phyloP scores from a whole-genome alignment of 2,329 filamentous ascomycete genomes.

The Drechslerella stenobrocha region DNA sequence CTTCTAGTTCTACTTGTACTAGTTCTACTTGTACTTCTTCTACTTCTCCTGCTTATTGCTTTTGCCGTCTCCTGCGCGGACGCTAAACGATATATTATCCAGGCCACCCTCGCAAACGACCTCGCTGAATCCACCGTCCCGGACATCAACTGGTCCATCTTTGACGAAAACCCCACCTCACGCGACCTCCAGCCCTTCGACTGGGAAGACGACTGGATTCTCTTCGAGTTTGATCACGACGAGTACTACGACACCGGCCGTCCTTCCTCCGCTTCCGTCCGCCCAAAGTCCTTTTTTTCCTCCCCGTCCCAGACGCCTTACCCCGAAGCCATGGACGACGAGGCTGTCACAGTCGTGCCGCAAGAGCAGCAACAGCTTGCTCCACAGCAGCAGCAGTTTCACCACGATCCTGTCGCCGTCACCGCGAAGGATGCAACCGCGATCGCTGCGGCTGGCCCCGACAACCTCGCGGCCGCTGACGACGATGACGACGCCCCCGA shows the following conservation, averaged over 20 bases:
- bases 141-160: conserved; percentile 48
- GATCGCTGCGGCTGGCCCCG: conserved; percentile 14
- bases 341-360: conserved; percentile 10
- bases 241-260: conserved; percentile 35
- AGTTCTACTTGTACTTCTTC: no score
- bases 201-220: conserved; percentile 45
- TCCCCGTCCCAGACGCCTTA: conserved; percentile 12
- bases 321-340: conserved; percentile 36
- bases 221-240: conserved; percentile 47
- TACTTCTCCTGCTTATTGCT: background rate
- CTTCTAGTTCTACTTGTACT: no score
- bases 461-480: conserved; percentile 13
- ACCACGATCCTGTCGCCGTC: conserved; percentile 38
- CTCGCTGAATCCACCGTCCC: conserved; percentile 45
- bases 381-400: conserved; percentile 33
- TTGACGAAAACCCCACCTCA: conserved; percentile 47
- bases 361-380: conserved; percentile 27
- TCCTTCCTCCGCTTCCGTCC: conserved; percentile 1
- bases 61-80: background rate
- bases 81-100: background rate
- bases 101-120: conserved; percentile 43
- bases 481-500: conserved; percentile 33
- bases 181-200: conserved; percentile 45
- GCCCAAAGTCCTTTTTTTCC: background rate
- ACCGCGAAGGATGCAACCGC: conserved; percentile 28